Conservation (phyloP, 2,329 filamentous ascomycete genomes). For the Cercospora sojina region DNA sequence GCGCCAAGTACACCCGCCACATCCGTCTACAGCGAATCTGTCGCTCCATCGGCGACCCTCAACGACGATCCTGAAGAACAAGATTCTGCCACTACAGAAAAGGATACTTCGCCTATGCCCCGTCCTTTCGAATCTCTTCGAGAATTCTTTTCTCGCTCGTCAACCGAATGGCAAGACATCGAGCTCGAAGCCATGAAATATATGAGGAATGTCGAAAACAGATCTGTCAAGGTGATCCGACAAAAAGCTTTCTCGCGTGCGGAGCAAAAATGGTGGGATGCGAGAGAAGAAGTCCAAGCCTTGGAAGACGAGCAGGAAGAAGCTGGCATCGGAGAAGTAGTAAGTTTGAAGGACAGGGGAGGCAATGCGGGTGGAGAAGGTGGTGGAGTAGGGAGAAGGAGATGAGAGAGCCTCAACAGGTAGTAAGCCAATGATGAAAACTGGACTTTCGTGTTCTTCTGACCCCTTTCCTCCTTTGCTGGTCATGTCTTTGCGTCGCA, state of each 20-base stretch:
- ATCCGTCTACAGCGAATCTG: constrained; percentile 25
- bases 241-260: constrained; percentile 85
- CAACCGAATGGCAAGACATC: constrained; percentile 85
- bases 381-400: not conserved
- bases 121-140: constrained; percentile 85
- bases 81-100: constrained; percentile 46
- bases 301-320: constrained; percentile 96
- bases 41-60: constrained; percentile 15
- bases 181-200: constrained; percentile 72
- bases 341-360: constrained; percentile 77
- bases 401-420: not conserved
- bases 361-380: constrained; percentile 27
- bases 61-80: constrained; percentile 36
- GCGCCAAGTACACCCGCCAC: constrained; percentile 42
- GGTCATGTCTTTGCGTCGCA: not conserved
- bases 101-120: constrained; percentile 73
- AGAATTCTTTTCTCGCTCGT: constrained; percentile 88
- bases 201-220: constrained; percentile 65
- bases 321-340: constrained; percentile 90
- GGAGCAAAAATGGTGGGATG: constrained; percentile 99
- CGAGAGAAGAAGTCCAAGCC: constrained; percentile 84
- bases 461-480: not conserved
- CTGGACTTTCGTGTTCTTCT: not conserved
- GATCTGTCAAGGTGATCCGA: constrained; percentile 86
- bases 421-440: no score